These are phyloP conservation scores for Akanthomyces lecanii DNA, from an alignment of 2,329 filamentous ascomycete species.

Conservation along the genomic window DNA sequence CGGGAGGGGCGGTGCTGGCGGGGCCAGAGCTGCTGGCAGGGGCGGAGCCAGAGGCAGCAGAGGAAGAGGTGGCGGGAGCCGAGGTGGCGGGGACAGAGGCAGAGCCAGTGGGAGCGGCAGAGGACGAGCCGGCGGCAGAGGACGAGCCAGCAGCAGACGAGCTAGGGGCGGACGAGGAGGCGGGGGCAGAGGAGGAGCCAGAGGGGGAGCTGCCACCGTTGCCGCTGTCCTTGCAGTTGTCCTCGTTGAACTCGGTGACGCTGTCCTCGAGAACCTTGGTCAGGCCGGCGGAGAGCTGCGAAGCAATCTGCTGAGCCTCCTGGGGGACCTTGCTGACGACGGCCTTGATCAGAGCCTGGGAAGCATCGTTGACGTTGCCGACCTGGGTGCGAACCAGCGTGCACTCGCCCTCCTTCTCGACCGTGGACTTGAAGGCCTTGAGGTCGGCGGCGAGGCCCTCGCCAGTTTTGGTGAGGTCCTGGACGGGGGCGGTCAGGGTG, in stretches of 20 bases:
- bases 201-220: neutral
- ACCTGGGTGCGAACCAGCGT: slow-evolving; percentile 20
- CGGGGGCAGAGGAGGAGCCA: slow-evolving; percentile 2
- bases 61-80: neutral
- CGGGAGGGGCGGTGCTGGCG: neutral
- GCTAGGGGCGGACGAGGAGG: neutral
- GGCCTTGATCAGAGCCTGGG: slow-evolving; percentile 25
- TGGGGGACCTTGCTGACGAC: slow-evolving; percentile 25
- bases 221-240: slow-evolving; percentile 22
- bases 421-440: neutral
- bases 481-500: slow-evolving; percentile 7
- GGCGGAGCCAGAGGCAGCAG: neutral
- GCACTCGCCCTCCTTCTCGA: slow-evolving; percentile 13
- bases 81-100: neutral
- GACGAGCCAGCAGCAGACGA: neutral
- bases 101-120: neutral
- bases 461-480: slow-evolving; percentile 11
- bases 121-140: neutral
- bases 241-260: slow-evolving; percentile 21
- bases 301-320: slow-evolving; percentile 24
- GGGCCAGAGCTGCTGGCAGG: neutral
- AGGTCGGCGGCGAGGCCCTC: neutral
- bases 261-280: slow-evolving; percentile 19
- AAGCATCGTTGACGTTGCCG: slow-evolving; percentile 21
- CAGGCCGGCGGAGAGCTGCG: slow-evolving; percentile 23